Base-by-base conservation (phyloP, 148 eudicot species). In the Fagopyrum tataricum region DNA sequence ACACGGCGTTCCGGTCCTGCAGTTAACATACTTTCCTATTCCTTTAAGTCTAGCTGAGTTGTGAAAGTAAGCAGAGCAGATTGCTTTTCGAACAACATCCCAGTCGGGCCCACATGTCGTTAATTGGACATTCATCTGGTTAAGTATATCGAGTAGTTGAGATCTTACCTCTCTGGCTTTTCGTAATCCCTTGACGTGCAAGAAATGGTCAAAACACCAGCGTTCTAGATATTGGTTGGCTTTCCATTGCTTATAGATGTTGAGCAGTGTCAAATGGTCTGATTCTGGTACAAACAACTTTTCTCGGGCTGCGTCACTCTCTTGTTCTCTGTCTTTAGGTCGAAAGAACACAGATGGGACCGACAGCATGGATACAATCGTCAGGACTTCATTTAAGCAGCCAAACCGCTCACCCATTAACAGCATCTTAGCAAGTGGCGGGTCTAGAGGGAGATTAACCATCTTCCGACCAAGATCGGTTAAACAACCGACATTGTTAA, bases 331-430 rank as follows among this genome's bases (percentile, higher is more conserved):
- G 69, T 95, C 97, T 71, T 95, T 95, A 6, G 98, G 98, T 47
- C 98, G 83, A 73, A 95, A 95, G 79, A 95, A 95, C 39, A 95
- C 98, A 0, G 96, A 91, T 4, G 98, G 98, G 4, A 95, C 98
- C 0, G 98, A 95, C 55, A 95, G 97, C 98, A 95, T 95, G 17
- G 97, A 91, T 1, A 95, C 98, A n/a, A 95, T 79, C 14, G 98
- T 95, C 74, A 95, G 75, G 8, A 88, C 96, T 87, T 91, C 97
- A 18, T 88, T 83, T 2, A 91, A 49, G 78, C 98, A 94, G 20
- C 52, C 87, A 0, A 94, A 85, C 68, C 79, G 75, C 58, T 86
- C 90, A 40, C 98, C 97, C 81, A 91, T 86, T 71, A 95, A 52
- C 15, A 95, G 89, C 93, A 91, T 90, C 83, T 95, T 95, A 2